Evolutionary conservation across 2,329 filamentous ascomycete species (phyloP).

Genomic region (Stemphylium vesicarium): DNA sequence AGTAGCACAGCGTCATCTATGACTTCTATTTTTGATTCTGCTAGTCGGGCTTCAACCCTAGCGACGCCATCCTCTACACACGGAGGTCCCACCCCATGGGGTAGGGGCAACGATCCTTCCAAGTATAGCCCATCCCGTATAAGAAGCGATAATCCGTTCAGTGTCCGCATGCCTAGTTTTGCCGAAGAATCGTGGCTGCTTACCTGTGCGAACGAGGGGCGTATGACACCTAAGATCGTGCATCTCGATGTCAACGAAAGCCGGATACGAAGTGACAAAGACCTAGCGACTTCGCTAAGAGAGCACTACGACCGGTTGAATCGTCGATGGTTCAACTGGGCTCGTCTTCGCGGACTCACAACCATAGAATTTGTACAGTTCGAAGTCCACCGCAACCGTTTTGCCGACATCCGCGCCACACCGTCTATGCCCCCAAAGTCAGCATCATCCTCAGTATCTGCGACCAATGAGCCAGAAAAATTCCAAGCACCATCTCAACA

Average conservation of each 20-base stretch:
- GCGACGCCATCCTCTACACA: conserved; percentile 40
- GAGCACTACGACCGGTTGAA: conserved; percentile 46
- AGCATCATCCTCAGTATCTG: conserved; percentile 16
- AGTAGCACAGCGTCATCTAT: conserved; percentile 36
- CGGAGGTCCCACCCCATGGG: conserved; percentile 29
- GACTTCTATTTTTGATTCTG: conserved; percentile 35
- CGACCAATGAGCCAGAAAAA: conserved; percentile 14
- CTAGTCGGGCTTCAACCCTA: conserved; percentile 34
- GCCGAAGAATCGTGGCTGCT: conserved; percentile 45
- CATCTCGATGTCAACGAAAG: conserved; percentile 46
- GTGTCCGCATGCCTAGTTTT: conserved; percentile 27
- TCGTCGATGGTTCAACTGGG: conserved; percentile 38
- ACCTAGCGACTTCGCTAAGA: conserved; percentile 43
- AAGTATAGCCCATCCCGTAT: conserved; percentile 34
- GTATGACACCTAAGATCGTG: conserved; percentile 46
- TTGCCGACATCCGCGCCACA: conserved; percentile 48
- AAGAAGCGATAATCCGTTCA: conserved; percentile 32
- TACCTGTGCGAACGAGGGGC: conserved; percentile 48
- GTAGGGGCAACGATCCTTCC: conserved; percentile 21
- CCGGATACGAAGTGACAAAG: conserved; percentile 44
- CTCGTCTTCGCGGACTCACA: conserved; percentile 44
- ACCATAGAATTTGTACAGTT: conserved; percentile 50
- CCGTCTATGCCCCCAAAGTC: conserved; percentile 46
- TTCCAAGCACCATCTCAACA: conserved; percentile 26
- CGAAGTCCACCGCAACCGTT: conserved; percentile 50